These are phyloP conservation scores for Thozetella sp. DNA, from an alignment of 495 filamentous ascomycete genomes.

Conservation along the genomic window DNA sequence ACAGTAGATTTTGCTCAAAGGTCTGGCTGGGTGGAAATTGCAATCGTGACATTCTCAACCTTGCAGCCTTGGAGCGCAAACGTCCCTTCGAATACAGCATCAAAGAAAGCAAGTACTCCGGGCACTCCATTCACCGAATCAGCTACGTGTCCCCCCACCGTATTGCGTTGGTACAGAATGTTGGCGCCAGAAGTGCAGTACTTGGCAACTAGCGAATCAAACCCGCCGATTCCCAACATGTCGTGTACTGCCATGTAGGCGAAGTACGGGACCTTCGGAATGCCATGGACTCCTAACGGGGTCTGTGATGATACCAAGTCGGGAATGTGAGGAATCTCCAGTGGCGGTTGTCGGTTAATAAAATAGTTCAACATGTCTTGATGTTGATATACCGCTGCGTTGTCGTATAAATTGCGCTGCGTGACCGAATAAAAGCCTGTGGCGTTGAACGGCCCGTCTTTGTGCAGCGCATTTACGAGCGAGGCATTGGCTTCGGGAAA, in stretches of 20 bases:
- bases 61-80: conserved; percentile 9
- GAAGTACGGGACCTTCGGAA: background rate
- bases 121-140: conserved; percentile 23
- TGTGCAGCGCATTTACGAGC: background rate
- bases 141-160: conserved; percentile 13
- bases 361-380: background rate
- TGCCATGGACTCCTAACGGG: background rate
- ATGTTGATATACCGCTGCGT: background rate
- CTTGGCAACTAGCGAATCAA: background rate
- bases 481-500: background rate
- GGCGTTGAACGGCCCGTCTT: background rate
- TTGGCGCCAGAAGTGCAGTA: conserved; percentile 13
- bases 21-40: conserved; percentile 8
- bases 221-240: background rate
- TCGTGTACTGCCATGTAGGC: background rate
- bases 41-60: conserved; percentile 18
- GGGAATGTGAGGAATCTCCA: background rate
- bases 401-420: background rate
- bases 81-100: conserved; percentile 17
- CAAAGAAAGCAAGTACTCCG: conserved; percentile 20
- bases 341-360: background rate
- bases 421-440: background rate
- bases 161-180: conserved; percentile 39
- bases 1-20: too few relatives aligned
- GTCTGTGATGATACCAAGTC: background rate